A percentile compares a stretch with the other conserved stretches of the same genome.
Evolutionary conservation across 1,139 yeast species (phyloP).

Genomic region (Yamadazyma jaroonii): DNA sequence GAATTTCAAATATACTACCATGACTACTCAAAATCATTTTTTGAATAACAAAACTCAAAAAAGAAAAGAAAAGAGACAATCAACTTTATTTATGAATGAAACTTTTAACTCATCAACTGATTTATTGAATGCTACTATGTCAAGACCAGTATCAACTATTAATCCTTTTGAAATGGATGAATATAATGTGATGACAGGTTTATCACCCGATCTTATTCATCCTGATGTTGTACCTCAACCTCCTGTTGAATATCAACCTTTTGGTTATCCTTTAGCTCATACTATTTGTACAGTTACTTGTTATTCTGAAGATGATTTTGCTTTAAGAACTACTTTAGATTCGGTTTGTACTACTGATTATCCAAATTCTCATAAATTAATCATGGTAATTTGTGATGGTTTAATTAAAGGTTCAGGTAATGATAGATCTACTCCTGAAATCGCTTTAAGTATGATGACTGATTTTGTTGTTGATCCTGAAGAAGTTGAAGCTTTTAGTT

Average conservation of each 20-base stretch:
- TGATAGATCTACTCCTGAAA: constrained; percentile 82
- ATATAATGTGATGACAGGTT: constrained; percentile 39
- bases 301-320: constrained; percentile 88
- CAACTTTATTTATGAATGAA: constrained; percentile 31
- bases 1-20: constrained; percentile 50
- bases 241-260: constrained; percentile 84
- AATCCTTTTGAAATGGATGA: constrained; percentile 47
- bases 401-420: constrained; percentile 92
- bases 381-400: constrained; percentile 89
- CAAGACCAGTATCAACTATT: constrained; percentile 30
- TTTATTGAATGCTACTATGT: constrained; percentile 17
- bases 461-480: constrained; percentile 73
- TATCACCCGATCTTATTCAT: constrained; percentile 70
- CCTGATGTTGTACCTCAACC: constrained; percentile 82
- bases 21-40: constrained; percentile 54
- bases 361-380: constrained; percentile 89
- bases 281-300: constrained; percentile 84
- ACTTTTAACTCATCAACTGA: constrained; percentile 34
- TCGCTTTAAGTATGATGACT: constrained; percentile 82
- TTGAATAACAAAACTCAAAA: constrained; percentile 16
- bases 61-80: constrained; percentile 11
- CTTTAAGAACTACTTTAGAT: constrained; percentile 83
- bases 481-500: constrained; percentile 74
- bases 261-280: constrained; percentile 84
- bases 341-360: constrained; percentile 90